Base-by-base conservation (phyloP, 495 filamentous ascomycete genomes). In the Podospora australis region DNA sequence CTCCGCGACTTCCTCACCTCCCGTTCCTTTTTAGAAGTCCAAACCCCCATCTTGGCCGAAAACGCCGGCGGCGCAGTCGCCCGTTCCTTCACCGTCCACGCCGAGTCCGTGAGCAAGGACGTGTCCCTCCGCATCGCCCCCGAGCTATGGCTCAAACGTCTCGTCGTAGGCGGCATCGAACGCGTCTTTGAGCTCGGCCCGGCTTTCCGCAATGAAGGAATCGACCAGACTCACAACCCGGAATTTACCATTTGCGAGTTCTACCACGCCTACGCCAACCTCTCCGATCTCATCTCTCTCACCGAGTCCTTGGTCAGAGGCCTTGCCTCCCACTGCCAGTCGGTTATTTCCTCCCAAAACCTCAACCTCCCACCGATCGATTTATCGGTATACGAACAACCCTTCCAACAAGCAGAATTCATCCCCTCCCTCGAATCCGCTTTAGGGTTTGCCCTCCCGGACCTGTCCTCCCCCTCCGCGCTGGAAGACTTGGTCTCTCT, bases 161-260 rank as follows among this genome's bases (percentile, higher is more conserved):
- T 99, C 39, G 84, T 97, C 20, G 90, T 97, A 14, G 92, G 92
- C 61, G 92, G 92, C 39, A 72, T 96, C 4, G 85, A 96, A 67
- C 78, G 83, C 55, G 90, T 97, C 8, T 97, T 92, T 67, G 92
- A 99, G 60, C 77, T 97, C 43, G 92, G 94, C 16, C 80, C 86
- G 2, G 83, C 88, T 52, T 96, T 97, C 78, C 75, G 92, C 49
- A 99, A 97, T 57, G 92, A 99, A 66, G 90, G 88, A 45, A 87
- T 94, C 58, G 92, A 99, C 70, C 73, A 94, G 44, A 96, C 92
- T 11, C 94, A 99, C 75, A 99, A 99, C 71, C 90, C 92, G 5
- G 92, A 98, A 64, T 98, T 96, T 69, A 90, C 86, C 20, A 96
- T 84, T 26, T 96, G 90, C 72, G 92, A 98, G 69, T 96, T 96